Base-by-base conservation (phyloP, 495 filamentous ascomycete species). In the Xylaria castorea region DNA sequence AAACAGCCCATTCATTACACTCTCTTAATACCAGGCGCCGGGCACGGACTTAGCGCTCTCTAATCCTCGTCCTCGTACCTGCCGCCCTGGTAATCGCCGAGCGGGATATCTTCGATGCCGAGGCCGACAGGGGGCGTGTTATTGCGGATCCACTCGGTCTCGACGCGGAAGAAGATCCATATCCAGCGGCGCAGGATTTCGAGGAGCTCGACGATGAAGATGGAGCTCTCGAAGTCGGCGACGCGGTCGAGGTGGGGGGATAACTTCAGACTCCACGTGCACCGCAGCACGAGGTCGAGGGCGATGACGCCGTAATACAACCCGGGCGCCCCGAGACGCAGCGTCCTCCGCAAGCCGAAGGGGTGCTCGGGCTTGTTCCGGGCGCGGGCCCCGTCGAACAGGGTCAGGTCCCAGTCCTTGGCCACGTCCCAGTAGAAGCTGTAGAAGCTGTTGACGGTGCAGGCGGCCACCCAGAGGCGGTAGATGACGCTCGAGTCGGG, bases 371-470 rank as follows among this genome's bases (percentile, higher is more conserved):
- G 86, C 40, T 87, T 83, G 66, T 82, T 82, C 40, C 87, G 84
- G 44, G 84, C 83, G 30, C 84, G 79, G 8, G 73, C 71, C 3
- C 71, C 66, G 7, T 85, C 80, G 75, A 98, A 93, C n/a, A 98
- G 87, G 0, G 90, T 92, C 51, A 99, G 85, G 75, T 98, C 96
- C 96, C 96, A 99, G 85, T 99, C 96, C 83, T 93, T 94, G 57
- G 93, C 89, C 27, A 98, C 90, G 79, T 99, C 96, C 96, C 96
- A 99, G 85, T 95, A 99, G 86, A 98, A 98, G 44, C 93, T 94
- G 82, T 97, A 99, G 70, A 91, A 83, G 14, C 92, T 93, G 77
- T 98, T 99, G 64, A 96, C 73, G 42, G 92, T 85, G 34, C 92
- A 92, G 58, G 90, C 86, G 12, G 74, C 72, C 9, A 90, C 75